A percentile compares a stretch with the other conserved stretches of the same genome.
Conservation (phyloP, 108 stramenopile genomes). For the Conticribra weissflogii region DNA sequence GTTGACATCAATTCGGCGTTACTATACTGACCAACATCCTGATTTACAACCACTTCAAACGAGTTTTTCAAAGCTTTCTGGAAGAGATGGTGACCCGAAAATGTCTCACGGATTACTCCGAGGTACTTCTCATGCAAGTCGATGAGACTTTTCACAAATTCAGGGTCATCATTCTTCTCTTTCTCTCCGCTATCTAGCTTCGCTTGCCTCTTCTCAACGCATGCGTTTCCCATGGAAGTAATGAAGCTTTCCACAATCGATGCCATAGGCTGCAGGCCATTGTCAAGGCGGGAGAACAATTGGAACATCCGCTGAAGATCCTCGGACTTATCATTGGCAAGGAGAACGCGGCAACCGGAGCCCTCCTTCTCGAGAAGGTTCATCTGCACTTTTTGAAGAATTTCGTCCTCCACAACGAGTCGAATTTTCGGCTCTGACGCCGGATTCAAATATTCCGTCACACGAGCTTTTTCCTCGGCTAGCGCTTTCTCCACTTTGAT, state of each 20-base stretch:
- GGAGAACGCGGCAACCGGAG: conserved; percentile 92
- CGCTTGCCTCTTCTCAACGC: conserved; percentile 89
- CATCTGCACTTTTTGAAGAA: conserved; percentile 93
- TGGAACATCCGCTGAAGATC: conserved; percentile 97
- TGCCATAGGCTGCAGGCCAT: conserved; percentile 95
- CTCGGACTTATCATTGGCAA: conserved; percentile 95
- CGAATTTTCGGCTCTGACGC: conserved; percentile 91
- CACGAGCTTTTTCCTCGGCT: conserved; percentile 87
- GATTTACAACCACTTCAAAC: conserved; percentile 97
- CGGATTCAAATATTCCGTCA: conserved; percentile 92
- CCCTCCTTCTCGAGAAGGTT: conserved; percentile 97
- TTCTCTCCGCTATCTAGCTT: conserved; percentile 87
- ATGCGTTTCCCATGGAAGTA: conserved; percentile 81
- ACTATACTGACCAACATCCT: conserved; percentile 93
- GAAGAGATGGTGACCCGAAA: conserved; percentile 92
- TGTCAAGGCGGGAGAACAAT: conserved; percentile 92
- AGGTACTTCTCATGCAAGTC: conserved; percentile 96
- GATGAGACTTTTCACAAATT: conserved; percentile 96
- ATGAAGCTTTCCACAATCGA: conserved; percentile 88
- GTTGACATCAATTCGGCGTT: conserved; percentile 98
- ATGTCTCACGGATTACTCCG: conserved; percentile 90
- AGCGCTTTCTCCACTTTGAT: conserved; percentile 96
- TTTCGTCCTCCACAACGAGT: conserved; percentile 92
- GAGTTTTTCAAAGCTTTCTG: conserved; percentile 99
- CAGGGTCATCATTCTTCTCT: conserved; percentile 95